Percentiles rank a stretch among this genome's conserved stretches.
phyloP scores from a whole-genome alignment of 257 asterid species.

The Ilex aquifolium region DNA sequence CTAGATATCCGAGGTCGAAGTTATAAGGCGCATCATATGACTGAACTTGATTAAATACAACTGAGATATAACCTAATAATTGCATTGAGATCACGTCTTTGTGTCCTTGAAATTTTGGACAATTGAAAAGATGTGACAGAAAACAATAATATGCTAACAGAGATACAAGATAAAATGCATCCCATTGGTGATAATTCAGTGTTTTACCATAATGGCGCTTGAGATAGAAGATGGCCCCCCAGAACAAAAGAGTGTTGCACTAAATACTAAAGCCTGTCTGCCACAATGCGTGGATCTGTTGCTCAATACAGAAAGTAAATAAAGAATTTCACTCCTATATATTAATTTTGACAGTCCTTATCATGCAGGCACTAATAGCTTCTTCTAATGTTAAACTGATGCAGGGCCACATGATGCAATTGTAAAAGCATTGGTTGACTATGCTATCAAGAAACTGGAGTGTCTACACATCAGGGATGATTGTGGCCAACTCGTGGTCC shows the following conservation, averaged over 20 bases:
- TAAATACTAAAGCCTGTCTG: neutral
- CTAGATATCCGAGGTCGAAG: no score
- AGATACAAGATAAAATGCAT: neutral
- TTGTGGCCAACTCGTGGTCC: slow-evolving; percentile 22
- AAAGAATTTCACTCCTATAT: neutral
- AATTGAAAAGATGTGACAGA: neutral
- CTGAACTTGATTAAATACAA: no score
- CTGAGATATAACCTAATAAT: no score
- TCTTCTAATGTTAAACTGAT: neutral
- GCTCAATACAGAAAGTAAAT: slow-evolving; percentile 9
- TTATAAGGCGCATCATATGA: no score
- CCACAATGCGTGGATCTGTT: slow-evolving; percentile 1
- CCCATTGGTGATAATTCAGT: no score
- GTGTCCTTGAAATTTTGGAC: no score
- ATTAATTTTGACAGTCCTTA: neutral
- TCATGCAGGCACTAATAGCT: neutral
- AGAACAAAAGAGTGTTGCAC: slow-evolving; percentile 1
- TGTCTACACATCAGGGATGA: slow-evolving; percentile 10
- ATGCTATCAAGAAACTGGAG: slow-evolving; percentile 12
- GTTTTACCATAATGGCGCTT: no score
- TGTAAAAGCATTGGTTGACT: slow-evolving; percentile 15
- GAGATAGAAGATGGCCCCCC: no score
- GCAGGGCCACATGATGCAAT: slow-evolving; percentile 14
- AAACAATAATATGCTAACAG: neutral
- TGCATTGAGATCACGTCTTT: no score